Evolutionary conservation across 1,139 yeast species (phyloP).

Genomic region (Kodamaea arcana): DNA sequence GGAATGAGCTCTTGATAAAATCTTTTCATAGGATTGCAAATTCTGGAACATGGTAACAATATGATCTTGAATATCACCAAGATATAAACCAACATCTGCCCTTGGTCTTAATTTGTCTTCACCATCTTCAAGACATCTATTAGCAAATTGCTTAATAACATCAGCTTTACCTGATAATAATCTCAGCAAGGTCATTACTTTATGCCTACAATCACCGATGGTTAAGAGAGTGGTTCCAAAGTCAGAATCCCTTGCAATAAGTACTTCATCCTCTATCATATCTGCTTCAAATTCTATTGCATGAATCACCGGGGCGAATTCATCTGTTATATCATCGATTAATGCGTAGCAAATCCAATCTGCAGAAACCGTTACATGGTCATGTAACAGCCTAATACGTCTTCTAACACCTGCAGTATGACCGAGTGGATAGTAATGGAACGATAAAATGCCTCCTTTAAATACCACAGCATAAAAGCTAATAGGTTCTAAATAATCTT

Average conservation of each 20-base stretch:
- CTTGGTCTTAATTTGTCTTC: conserved; percentile 55
- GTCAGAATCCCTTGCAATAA: conserved; percentile 42
- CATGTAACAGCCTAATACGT: conserved; percentile 85
- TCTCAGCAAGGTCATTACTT: conserved; percentile 90
- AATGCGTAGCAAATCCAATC: conserved; percentile 95
- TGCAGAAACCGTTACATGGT: conserved; percentile 79
- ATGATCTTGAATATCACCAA: conserved; percentile 98
- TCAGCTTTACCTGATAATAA: conserved; percentile 92
- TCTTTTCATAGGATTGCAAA: conserved; percentile 83
- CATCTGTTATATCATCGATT: conserved; percentile 91
- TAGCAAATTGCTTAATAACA: conserved; percentile 95
- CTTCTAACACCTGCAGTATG: conserved; percentile 88
- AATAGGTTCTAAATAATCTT: conserved; percentile 81
- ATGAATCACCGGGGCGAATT: conserved; percentile 89
- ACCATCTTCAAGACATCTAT: conserved; percentile 77
- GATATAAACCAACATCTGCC: conserved; percentile 77
- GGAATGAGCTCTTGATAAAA: conserved; percentile 85
- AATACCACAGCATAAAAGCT: conserved; percentile 86
- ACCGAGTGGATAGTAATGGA: conserved; percentile 77
- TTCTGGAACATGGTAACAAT: conserved; percentile 94
- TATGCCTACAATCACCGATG: conserved; percentile 85
- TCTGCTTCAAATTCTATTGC: conserved; percentile 89
- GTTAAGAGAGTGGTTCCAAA: conserved; percentile 69
- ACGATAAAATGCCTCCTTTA: conserved; percentile 75
- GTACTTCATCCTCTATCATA: conserved; percentile 75